Conservation (phyloP, 371 early-diverging fungal species). For the Haplosporangium sp. region DNA sequence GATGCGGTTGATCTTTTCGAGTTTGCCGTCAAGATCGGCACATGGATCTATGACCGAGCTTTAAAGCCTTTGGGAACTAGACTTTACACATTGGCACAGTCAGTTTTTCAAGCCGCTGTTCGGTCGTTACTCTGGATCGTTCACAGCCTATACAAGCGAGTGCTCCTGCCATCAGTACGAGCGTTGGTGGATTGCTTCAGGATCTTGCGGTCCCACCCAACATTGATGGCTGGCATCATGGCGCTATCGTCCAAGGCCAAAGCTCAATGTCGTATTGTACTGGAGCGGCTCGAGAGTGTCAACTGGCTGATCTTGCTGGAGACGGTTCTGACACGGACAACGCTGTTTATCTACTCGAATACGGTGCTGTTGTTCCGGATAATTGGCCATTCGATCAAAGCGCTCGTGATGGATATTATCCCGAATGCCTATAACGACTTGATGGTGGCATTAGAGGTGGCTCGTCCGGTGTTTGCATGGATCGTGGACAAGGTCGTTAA, state of each 20-base stretch:
- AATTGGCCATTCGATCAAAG: slow-evolving; percentile 9
- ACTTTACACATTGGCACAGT: not conserved
- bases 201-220: slow-evolving; percentile 45
- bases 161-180: slow-evolving; percentile 14
- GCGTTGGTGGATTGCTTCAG: slow-evolving; percentile 4
- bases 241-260: slow-evolving; percentile 32
- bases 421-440: slow-evolving; percentile 43
- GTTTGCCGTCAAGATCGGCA: slow-evolving; percentile 9
- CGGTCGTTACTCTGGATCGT: slow-evolving; percentile 28
- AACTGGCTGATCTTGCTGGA: slow-evolving; percentile 47
- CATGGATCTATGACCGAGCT: slow-evolving; percentile 29
- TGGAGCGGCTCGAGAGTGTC: slow-evolving; percentile 25
- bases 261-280: not conserved
- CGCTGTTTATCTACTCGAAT: slow-evolving; percentile 6
- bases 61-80: slow-evolving; percentile 17
- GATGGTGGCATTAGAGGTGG: slow-evolving; percentile 32
- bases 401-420: slow-evolving; percentile 30
- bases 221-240: slow-evolving; percentile 30
- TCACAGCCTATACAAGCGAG: not conserved
- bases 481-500: slow-evolving; percentile 22
- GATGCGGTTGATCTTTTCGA: slow-evolving; percentile 36
- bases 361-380: not conserved
- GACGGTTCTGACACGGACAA: slow-evolving; percentile 8
- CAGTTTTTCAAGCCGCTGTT: not conserved
- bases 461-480: slow-evolving; percentile 35